phyloP scores from a whole-genome alignment of 768 basidiomycete species.

The Mycena galopus region DNA sequence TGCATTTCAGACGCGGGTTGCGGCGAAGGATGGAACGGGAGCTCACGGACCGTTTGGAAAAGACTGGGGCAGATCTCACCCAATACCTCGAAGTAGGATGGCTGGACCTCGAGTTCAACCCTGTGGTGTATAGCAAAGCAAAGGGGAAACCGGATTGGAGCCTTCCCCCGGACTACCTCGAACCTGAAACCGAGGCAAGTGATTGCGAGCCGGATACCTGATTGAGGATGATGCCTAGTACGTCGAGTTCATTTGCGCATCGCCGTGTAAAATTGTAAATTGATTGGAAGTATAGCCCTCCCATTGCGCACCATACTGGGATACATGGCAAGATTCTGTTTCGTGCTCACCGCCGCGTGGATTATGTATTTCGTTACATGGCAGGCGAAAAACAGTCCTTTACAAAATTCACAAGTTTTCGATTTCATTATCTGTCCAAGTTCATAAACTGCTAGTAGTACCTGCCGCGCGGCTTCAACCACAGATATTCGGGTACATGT shows the following conservation, averaged over 20 bases:
- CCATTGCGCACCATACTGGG: too few species aligned
- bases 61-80: neutral
- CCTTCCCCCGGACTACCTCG: neutral
- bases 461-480: conserved; percentile 42
- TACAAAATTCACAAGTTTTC: neutral
- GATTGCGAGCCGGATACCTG: conserved; percentile 3
- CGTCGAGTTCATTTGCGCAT: too few species aligned
- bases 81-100: conserved; percentile 18
- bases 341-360: too few species aligned
- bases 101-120: neutral
- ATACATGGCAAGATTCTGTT: too few species aligned
- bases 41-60: neutral
- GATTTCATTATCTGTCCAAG: neutral
- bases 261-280: too few species aligned
- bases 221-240: neutral
- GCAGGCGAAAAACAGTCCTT: too few species aligned
- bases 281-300: too few species aligned
- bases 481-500: conserved; percentile 75
- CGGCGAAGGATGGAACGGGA: conserved; percentile 14
- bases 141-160: conserved; percentile 22
- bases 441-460: neutral
- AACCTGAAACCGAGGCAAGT: conserved; percentile 19
- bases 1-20: conserved; percentile 22
- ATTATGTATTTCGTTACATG: too few species aligned
- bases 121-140: conserved; percentile 10